Evolutionary conservation across 805 yeast species (phyloP).

Genomic region (Saccharomyces kudriavzevii): DNA sequence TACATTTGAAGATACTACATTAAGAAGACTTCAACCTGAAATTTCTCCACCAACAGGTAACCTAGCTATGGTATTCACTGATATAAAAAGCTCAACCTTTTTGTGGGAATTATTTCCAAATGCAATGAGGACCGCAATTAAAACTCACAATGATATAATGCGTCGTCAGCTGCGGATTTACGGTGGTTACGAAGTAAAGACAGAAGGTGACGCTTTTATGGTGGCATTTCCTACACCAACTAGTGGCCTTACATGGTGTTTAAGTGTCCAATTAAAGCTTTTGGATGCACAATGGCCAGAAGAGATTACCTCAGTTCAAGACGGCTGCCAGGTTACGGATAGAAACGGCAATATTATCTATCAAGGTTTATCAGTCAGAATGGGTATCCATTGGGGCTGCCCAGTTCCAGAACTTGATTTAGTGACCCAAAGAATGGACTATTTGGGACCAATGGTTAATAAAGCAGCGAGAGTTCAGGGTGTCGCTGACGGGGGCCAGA

Average conservation of each 20-base stretch:
- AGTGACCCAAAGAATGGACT: slow-evolving; percentile 95
- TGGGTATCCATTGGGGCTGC: slow-evolving; percentile 98
- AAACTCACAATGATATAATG: slow-evolving; percentile 89
- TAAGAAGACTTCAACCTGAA: slow-evolving; percentile 80
- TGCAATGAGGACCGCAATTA: slow-evolving; percentile 95
- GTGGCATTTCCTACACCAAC: slow-evolving; percentile 92
- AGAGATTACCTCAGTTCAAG: slow-evolving; percentile 75
- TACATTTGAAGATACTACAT: slow-evolving; percentile 62
- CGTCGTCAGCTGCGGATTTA: slow-evolving; percentile 83
- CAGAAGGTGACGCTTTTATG: slow-evolving; percentile 99
- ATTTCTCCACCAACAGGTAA: slow-evolving; percentile 93
- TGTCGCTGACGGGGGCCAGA: slow-evolving; percentile 98
- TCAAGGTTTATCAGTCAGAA: slow-evolving; percentile 87
- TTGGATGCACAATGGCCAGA: slow-evolving; percentile 92
- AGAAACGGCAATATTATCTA: slow-evolving; percentile 50
- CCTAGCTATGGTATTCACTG: slow-evolving; percentile 93
- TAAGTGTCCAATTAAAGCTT: slow-evolving; percentile 79
- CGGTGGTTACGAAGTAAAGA: slow-evolving; percentile 97
- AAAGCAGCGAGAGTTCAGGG: slow-evolving; percentile 89
- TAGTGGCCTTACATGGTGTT: slow-evolving; percentile 88
- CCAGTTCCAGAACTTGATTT: slow-evolving; percentile 95
- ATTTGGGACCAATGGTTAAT: slow-evolving; percentile 97
- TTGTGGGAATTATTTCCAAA: slow-evolving; percentile 89
- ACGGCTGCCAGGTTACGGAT: slow-evolving; percentile 75
- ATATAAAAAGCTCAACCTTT: slow-evolving; percentile 86